Evolutionary conservation across 2,329 filamentous ascomycete genomes (phyloP).

Genomic region (Trichoderma atrobrunneum): DNA sequence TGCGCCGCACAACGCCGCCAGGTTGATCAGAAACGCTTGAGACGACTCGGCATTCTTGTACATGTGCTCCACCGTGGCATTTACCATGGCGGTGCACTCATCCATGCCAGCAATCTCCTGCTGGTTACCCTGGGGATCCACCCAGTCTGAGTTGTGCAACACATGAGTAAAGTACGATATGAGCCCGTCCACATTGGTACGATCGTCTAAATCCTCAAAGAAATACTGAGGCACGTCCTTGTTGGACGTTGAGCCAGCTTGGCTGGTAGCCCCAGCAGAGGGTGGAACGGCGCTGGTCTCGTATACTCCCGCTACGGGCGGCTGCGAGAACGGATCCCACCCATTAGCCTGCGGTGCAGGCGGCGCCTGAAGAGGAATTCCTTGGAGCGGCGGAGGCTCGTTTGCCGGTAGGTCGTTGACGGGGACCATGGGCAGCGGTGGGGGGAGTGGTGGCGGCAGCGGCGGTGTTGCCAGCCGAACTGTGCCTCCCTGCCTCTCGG

Average conservation of each 20-base stretch:
- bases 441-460: conserved; percentile 36
- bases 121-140: conserved; percentile 44
- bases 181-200: conserved; percentile 57
- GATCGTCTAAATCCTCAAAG: conserved; percentile 41
- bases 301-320: conserved; percentile 23
- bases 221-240: conserved; percentile 30
- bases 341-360: not conserved
- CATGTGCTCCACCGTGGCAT: conserved; percentile 52
- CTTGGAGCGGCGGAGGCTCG: conserved; percentile 5
- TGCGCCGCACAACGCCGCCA: conserved; percentile 56
- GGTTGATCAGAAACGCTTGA: conserved; percentile 57
- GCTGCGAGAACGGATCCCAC: conserved; percentile 25
- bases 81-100: conserved; percentile 54
- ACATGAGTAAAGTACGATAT: conserved; percentile 53
- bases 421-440: conserved; percentile 44
- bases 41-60: conserved; percentile 49
- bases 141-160: conserved; percentile 51
- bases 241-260: not conserved
- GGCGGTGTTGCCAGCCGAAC: conserved; percentile 62
- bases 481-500: conserved; percentile 55
- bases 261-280: not conserved
- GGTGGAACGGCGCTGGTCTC: not conserved
- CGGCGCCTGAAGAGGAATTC: not conserved
- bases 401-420: conserved; percentile 44
- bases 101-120: conserved; percentile 46